These are phyloP conservation scores for Fusarium cyanostomum DNA, from an alignment of 2,329 filamentous ascomycete genomes.

Conservation along the genomic window DNA sequence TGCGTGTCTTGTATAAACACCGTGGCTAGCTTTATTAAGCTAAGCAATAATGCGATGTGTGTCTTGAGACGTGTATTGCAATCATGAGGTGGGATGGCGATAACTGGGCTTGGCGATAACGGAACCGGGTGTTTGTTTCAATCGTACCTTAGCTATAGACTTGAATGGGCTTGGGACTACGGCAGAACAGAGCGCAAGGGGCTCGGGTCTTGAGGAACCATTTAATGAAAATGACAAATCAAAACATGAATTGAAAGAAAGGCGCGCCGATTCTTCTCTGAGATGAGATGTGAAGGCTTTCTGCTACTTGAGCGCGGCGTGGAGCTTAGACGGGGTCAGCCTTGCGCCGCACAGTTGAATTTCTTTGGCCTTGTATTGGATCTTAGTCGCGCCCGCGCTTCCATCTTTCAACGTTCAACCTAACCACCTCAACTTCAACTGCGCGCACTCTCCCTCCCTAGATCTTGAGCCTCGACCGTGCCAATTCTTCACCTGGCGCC, in stretches of 20 bases:
- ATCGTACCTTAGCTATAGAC: conserved; percentile 35
- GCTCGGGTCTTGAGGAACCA: conserved; percentile 33
- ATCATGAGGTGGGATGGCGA: conserved; percentile 34
- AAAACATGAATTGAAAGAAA: conserved; percentile 7
- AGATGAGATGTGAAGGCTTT: neutral
- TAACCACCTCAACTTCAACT: conserved; percentile 14
- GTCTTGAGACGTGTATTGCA: conserved; percentile 35
- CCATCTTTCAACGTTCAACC: conserved; percentile 13
- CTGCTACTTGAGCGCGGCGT: conserved; percentile 4
- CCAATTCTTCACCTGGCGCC: conserved; percentile 12
- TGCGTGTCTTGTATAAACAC: conserved; percentile 42
- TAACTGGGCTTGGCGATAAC: conserved; percentile 29
- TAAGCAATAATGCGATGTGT: conserved; percentile 40
- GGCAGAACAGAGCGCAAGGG: conserved; percentile 19
- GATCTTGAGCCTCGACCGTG: neutral
- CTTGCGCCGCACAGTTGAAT: conserved; percentile 39
- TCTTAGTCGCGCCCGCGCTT: conserved; percentile 36
- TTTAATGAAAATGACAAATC: conserved; percentile 43
- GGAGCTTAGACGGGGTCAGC: conserved; percentile 36
- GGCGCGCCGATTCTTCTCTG: no score
- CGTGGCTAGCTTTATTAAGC: conserved; percentile 38
- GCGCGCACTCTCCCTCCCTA: neutral
- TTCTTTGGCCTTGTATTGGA: conserved; percentile 30
- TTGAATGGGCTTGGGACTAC: conserved; percentile 33
- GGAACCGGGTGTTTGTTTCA: conserved; percentile 20